These are phyloP conservation scores for Trichoderma cornu-damae DNA, from an alignment of 2,329 filamentous ascomycete species.

Conservation along the genomic window DNA sequence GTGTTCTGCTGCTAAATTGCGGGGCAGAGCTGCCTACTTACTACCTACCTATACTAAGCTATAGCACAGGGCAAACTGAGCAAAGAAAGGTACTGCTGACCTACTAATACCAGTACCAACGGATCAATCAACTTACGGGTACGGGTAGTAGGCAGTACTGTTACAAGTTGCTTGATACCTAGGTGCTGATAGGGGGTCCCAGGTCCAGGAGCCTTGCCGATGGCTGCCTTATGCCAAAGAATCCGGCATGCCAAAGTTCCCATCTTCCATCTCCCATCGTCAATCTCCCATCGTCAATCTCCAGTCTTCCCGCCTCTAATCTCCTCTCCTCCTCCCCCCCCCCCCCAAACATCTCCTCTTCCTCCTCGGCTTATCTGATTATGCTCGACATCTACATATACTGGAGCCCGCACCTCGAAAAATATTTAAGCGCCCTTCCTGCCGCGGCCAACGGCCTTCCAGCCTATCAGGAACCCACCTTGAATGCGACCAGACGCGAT, in stretches of 20 bases:
- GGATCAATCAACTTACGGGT: too few relatives aligned
- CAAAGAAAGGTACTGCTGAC: neutral
- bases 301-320: neutral
- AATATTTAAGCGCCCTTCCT: constrained; percentile 17
- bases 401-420: neutral
- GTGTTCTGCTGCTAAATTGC: too few relatives aligned
- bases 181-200: too few relatives aligned
- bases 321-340: too few relatives aligned
- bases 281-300: too few relatives aligned
- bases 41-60: neutral
- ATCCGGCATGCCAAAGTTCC: neutral
- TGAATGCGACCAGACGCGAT: constrained; percentile 6
- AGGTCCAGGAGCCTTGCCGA: too few relatives aligned
- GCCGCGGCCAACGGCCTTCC: constrained; percentile 8
- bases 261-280: too few relatives aligned
- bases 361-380: neutral
- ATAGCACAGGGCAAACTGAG: too few relatives aligned
- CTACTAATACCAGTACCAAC: too few relatives aligned
- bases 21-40: neutral
- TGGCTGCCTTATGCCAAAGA: too few relatives aligned
- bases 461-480: constrained; percentile 10
- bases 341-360: neutral
- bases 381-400: neutral
- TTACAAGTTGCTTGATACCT: too few relatives aligned
- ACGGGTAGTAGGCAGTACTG: too few relatives aligned